A percentile compares a stretch with the other conserved stretches of the same genome.
Conservation (phyloP, 2,329 filamentous ascomycete species). For the Rhynchosporium secalis region DNA sequence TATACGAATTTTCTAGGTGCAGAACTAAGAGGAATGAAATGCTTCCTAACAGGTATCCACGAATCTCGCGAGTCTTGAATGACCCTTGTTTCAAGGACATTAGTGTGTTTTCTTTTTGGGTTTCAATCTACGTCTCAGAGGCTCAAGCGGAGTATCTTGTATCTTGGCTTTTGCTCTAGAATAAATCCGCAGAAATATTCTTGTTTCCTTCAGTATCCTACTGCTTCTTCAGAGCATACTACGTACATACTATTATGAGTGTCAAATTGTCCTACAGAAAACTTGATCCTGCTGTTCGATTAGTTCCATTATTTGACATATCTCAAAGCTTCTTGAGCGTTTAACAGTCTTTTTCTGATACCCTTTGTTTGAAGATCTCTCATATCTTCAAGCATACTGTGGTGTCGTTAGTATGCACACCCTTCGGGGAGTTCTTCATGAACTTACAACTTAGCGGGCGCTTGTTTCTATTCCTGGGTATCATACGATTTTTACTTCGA, state of each 20-base stretch:
- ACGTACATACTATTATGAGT: too few relatives aligned
- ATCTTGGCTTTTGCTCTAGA: conserved; percentile 1
- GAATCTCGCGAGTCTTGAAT: neutral
- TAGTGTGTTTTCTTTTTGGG: conserved; percentile 9
- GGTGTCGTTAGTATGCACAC: neutral
- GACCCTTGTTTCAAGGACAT: neutral
- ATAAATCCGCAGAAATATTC: conserved; percentile 4
- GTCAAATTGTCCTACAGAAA: too few relatives aligned
- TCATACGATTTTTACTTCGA: conserved; percentile 16
- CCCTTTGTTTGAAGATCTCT: conserved; percentile 20
- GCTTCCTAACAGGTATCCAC: neutral
- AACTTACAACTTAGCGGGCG: conserved; percentile 18
- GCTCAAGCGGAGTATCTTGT: neutral
- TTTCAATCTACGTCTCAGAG: conserved; percentile 7
- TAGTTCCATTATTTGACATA: too few relatives aligned
- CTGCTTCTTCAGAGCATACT: conserved; percentile 10
- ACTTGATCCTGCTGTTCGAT: too few relatives aligned
- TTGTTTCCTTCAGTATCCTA: conserved; percentile 6
- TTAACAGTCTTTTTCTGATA: conserved; percentile 6
- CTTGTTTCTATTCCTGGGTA: conserved; percentile 18
- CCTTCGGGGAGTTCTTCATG: conserved; percentile 37
- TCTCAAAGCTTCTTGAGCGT: too few relatives aligned
- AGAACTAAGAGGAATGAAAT: neutral
- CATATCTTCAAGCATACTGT: conserved; percentile 23
- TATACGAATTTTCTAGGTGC: neutral